Conservation (phyloP, 805 yeast species). For the Cyberlindnera americana region DNA sequence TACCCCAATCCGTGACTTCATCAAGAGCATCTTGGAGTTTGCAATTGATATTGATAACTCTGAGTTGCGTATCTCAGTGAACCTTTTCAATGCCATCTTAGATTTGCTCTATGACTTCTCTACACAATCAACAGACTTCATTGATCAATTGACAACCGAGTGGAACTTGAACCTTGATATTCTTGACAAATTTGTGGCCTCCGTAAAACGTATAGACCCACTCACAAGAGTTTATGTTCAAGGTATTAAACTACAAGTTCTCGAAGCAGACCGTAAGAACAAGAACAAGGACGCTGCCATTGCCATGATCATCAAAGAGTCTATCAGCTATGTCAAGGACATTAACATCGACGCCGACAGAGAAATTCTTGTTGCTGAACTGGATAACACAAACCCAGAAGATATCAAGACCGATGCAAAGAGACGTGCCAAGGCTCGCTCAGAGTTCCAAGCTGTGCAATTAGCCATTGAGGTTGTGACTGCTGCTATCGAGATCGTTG, state of each 20-base stretch:
- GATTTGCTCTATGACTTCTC: conserved; percentile 60
- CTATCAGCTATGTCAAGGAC: conserved; percentile 26
- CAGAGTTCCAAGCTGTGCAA: conserved; percentile 61
- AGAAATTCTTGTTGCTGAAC: conserved; percentile 22
- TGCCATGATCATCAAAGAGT: conserved; percentile 23
- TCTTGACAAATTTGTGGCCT: conserved; percentile 13
- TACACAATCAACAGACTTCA: conserved; percentile 53
- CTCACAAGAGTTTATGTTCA: conserved; percentile 33
- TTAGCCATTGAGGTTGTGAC: conserved; percentile 73
- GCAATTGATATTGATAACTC: conserved; percentile 28
- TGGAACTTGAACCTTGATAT: conserved; percentile 20
- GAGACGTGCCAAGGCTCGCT: conserved; percentile 42
- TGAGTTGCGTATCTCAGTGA: conserved; percentile 33
- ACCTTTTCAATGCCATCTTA: conserved; percentile 48
- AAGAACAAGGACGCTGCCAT: conserved; percentile 21
- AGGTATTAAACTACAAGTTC: conserved; percentile 37
- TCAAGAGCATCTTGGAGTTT: conserved; percentile 28
- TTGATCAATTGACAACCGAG: conserved; percentile 25
- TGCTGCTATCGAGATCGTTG: conserved; percentile 60
- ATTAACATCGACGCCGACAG: conserved; percentile 34
- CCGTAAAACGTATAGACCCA: conserved; percentile 26
- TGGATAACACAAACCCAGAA: conserved; percentile 33
- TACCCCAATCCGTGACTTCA: conserved; percentile 24
- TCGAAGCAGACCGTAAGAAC: conserved; percentile 27
- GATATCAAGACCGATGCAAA: conserved; percentile 35